phyloP scores from a whole-genome alignment of 1,284 basidiomycete genomes.

The Puccinia coronata region DNA sequence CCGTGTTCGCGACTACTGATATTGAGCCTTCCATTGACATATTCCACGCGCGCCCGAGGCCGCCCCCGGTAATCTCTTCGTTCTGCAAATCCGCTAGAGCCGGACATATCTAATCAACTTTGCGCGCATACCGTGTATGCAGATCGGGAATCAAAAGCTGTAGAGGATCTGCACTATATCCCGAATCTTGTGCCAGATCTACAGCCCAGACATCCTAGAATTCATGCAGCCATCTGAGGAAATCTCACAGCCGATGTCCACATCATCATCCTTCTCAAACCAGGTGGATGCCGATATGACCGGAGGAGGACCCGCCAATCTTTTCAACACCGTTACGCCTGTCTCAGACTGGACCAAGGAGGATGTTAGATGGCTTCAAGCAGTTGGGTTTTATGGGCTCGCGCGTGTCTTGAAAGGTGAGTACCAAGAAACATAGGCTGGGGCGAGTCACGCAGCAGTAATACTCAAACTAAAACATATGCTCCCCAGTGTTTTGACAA shows the following conservation, averaged over 20 bases:
- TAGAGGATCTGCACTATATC: background rate
- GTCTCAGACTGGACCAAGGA: constrained; percentile 36
- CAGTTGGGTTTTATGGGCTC: constrained; percentile 28
- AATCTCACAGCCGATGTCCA: constrained; percentile 34
- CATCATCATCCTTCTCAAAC: constrained; percentile 25
- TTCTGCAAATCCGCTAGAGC: background rate
- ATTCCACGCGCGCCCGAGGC: background rate
- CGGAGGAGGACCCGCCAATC: background rate
- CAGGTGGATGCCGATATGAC: background rate
- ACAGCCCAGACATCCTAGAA: background rate
- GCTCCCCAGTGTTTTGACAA: no score
- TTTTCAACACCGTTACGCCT: constrained; percentile 19
- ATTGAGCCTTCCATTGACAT: background rate
- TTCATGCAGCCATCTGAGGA: constrained; percentile 3
- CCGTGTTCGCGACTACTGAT: background rate
- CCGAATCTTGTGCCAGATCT: background rate
- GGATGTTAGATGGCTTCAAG: constrained; percentile 40
- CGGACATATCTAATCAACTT: constrained; percentile 16
- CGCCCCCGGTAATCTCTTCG: background rate
- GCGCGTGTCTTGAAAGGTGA: constrained; percentile 35
- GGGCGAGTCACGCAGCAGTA: no score
- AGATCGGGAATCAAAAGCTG: background rate
- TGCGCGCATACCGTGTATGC: background rate
- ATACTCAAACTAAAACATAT: no score
- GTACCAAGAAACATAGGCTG: no score